phyloP scores from a whole-genome alignment of 2,329 filamentous ascomycete genomes.

The Trichoderma harzianum region DNA sequence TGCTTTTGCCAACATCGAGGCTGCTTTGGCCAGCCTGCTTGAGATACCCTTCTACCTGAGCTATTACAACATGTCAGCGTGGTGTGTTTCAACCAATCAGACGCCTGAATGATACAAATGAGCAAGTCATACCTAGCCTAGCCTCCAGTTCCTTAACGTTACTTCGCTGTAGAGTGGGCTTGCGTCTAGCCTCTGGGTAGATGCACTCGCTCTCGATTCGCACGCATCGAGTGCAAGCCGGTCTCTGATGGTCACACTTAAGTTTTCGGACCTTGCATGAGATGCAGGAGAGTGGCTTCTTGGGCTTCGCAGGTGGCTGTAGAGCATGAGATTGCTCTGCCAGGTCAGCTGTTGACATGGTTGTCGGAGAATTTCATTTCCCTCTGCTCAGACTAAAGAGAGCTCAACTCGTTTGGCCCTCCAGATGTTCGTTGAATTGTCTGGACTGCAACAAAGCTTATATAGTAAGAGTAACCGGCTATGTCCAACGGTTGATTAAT shows the following conservation, averaged over 20 bases:
- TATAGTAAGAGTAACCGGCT: not conserved
- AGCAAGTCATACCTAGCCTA: conserved; percentile 61
- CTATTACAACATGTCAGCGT: conserved; percentile 38
- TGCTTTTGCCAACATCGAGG: not conserved
- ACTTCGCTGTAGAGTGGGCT: conserved; percentile 80
- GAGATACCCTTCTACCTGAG: conserved; percentile 77
- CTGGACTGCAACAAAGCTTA: too few relatives aligned
- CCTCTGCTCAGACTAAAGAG: not conserved
- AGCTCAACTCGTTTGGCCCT: too few relatives aligned
- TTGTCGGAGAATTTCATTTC: not conserved
- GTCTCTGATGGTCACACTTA: conserved; percentile 77
- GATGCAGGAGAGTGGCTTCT: conserved; percentile 70
- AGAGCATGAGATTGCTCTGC: not conserved
- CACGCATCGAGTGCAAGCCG: conserved; percentile 75
- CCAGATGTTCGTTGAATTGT: not conserved
- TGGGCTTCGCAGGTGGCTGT: conserved; percentile 16
- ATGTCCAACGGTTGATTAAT: not conserved
- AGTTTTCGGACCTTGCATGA: conserved; percentile 81
- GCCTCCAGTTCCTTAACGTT: conserved; percentile 91
- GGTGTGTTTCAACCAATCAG: not conserved
- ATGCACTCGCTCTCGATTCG: conserved; percentile 73
- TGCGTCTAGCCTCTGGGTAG: conserved; percentile 85
- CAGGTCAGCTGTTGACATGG: not conserved
- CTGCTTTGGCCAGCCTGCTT: conserved; percentile 55
- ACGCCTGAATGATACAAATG: conserved; percentile 18